Base-by-base conservation (phyloP, 139 green algal genomes). In the Auxenochlorella pyrenoidosa region DNA sequence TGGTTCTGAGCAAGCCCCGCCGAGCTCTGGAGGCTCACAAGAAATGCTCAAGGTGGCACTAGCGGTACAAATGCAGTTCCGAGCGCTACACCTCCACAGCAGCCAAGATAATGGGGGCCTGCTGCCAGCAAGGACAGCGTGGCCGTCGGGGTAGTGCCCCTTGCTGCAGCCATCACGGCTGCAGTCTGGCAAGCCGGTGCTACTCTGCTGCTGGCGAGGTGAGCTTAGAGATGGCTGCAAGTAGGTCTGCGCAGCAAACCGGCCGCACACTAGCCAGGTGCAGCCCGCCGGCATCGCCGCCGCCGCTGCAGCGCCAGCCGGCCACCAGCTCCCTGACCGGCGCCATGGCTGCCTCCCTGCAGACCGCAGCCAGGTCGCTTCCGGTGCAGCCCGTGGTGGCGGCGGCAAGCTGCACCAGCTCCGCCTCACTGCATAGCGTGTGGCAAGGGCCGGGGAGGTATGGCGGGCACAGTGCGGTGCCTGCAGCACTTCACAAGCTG, bases 261-360 rank as follows among this genome's bases (percentile, higher is more conserved):
- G 66, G 54, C 10, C 38, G 71, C 38, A 47, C 36, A 3, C 38
- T 3, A 19, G 15, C 36, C 72, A 54, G 22, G 34, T 79, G 34
- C 40, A 8, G 36, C 28, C 40, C 22, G 72, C 40, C 6, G 22
- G 19, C 40, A 21, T 21, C 15, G 34, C 68, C 34, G 21, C 34
- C 16, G 68, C 16, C n/a, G 16, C 34, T 75, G 68, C 68, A 22
- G 16, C 54, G 63, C 63, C 65, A 86, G 32, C 43, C 51, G 41
- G 28, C 41, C 72, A 94, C 41, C 44, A 94, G 63, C 87, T 94
- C 92, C 4, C 88, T 63, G 26, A 95, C 87, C 5, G 93, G 93
- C 32, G 86, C 85, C 92, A 95, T 94, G 54, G 85, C 92, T 18
- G 92, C 91, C 22, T 93, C 76, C 0, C 88, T 70, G 87, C 90